These are phyloP conservation scores for Blastobotrys mokoenaii DNA, from an alignment of 805 yeast species.

Conservation along the genomic window DNA sequence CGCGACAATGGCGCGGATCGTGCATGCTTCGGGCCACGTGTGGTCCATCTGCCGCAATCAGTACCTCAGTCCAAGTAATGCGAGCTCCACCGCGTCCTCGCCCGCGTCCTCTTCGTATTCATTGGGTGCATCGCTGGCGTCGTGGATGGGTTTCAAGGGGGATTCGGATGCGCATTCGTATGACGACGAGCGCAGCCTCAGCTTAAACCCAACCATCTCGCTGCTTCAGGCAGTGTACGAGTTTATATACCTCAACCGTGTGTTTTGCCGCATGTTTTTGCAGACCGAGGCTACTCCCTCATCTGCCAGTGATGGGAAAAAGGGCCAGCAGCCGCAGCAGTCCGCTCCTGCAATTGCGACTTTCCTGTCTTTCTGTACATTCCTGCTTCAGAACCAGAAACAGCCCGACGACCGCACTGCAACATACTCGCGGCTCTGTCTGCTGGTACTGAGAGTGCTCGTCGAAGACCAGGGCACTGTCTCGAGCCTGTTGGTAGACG, in stretches of 20 bases:
- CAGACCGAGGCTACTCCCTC: slow-evolving; percentile 21
- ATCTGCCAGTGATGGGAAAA: too few species aligned
- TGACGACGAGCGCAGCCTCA: too few species aligned
- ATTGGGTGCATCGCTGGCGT: slow-evolving; percentile 4
- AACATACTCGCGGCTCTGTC: slow-evolving; percentile 24
- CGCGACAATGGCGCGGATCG: slow-evolving; percentile 26
- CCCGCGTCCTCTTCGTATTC: not conserved
- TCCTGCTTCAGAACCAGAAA: slow-evolving; percentile 24
- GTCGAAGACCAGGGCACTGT: slow-evolving; percentile 21
- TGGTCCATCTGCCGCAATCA: slow-evolving; percentile 15
- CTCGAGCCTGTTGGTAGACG: slow-evolving; percentile 3
- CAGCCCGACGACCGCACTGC: slow-evolving; percentile 19
- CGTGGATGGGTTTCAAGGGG: slow-evolving; percentile 6
- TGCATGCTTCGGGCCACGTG: slow-evolving; percentile 22
- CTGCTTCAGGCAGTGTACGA: slow-evolving; percentile 25
- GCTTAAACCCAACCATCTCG: slow-evolving; percentile 15
- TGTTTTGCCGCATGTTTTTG: slow-evolving; percentile 25
- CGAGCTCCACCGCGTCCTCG: not conserved
- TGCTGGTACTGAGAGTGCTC: slow-evolving; percentile 25
- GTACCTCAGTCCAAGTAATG: too few species aligned
- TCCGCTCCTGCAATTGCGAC: slow-evolving; percentile 20
- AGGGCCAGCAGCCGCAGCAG: slow-evolving; percentile 3
- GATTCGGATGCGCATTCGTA: not conserved
- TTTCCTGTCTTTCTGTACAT: slow-evolving; percentile 26
- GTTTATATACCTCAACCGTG: slow-evolving; percentile 29